Percentiles rank a stretch among this genome's conserved stretches.
phyloP scores from a whole-genome alignment of 768 basidiomycete genomes.

The Tylopilus plumbeoviolaceoides region DNA sequence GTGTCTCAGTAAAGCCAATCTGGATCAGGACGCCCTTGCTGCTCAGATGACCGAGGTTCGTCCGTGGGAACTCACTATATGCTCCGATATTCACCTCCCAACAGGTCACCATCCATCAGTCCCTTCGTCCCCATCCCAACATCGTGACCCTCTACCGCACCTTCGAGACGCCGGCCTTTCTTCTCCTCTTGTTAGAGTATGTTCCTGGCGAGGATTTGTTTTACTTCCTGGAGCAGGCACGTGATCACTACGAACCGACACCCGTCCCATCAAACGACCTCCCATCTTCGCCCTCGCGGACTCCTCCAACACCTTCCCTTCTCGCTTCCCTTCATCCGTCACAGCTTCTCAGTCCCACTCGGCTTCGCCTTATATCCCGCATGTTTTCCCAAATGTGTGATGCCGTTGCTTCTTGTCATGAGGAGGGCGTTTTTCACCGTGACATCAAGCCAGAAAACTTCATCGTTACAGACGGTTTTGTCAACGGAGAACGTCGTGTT shows the following conservation, averaged over 20 bases:
- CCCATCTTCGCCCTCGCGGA: slow-evolving; percentile 43
- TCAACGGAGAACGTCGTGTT: slow-evolving; percentile 76
- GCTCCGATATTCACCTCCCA: slow-evolving; percentile 6
- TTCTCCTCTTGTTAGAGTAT: slow-evolving; percentile 91
- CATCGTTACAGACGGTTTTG: slow-evolving; percentile 83
- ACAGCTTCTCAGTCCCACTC: slow-evolving; percentile 80
- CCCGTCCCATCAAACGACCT: slow-evolving; percentile 18
- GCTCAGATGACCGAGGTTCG: slow-evolving; percentile 89
- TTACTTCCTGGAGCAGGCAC: slow-evolving; percentile 96
- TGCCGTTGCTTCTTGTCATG: slow-evolving; percentile 92
- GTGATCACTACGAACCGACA: slow-evolving; percentile 73
- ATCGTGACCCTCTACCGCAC: slow-evolving; percentile 95
- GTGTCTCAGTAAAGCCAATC: slow-evolving; percentile 90
- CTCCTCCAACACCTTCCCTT: slow-evolving; percentile 91
- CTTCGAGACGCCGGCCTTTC: slow-evolving; percentile 85
- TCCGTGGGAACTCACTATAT: slow-evolving; percentile 12
- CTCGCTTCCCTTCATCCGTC: slow-evolving; percentile 77
- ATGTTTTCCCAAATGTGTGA: slow-evolving; percentile 99
- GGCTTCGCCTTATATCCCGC: slow-evolving; percentile 88
- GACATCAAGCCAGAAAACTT: slow-evolving; percentile 99
- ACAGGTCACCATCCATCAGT: slow-evolving; percentile 92
- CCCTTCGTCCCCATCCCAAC: slow-evolving; percentile 82
- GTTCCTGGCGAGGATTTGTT: slow-evolving; percentile 97
- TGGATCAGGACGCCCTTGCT: slow-evolving; percentile 80
- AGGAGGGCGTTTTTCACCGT: slow-evolving; percentile 85